Percentiles rank a stretch among this genome's conserved stretches.
Conservation (phyloP, 441 rosid genomes). For the Gossypium gossypioides region DNA sequence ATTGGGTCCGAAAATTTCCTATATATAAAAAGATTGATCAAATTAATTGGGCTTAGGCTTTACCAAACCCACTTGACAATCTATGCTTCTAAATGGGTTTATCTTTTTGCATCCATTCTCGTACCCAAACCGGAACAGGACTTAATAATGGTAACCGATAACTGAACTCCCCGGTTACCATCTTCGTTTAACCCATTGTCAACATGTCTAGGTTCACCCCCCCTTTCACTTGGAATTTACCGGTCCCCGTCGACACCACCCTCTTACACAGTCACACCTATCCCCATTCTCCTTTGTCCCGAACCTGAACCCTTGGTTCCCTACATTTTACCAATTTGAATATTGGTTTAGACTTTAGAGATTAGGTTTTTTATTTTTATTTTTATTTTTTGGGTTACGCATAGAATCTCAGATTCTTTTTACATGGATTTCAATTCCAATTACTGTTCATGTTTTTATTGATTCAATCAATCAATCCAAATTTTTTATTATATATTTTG, state of each 20-base stretch:
- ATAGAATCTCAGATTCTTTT: neutral
- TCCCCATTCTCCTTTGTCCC: neutral
- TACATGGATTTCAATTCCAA: neutral
- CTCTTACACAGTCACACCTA: neutral
- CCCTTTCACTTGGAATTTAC: neutral
- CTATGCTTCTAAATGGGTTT: neutral
- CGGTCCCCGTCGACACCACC: neutral
- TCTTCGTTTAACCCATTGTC: neutral
- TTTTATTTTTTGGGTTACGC: neutral
- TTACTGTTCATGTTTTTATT: conserved; percentile 16
- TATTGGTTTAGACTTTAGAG: neutral
- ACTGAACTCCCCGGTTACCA: neutral
- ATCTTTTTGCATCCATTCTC: neutral
- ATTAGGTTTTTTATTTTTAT: neutral
- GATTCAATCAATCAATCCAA: neutral
- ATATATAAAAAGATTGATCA: too few relatives aligned
- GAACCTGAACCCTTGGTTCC: neutral
- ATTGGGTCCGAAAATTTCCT: neutral
- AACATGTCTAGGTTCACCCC: neutral
- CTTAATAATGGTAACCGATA: too few relatives aligned
- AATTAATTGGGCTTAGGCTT: neutral
- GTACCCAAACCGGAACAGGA: neutral
- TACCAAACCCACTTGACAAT: neutral
- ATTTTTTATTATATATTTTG: neutral
- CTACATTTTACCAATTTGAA: neutral